These are phyloP conservation scores for Myrmaecium sp. DNA, from an alignment of 2,329 filamentous ascomycete species.

Conservation along the genomic window DNA sequence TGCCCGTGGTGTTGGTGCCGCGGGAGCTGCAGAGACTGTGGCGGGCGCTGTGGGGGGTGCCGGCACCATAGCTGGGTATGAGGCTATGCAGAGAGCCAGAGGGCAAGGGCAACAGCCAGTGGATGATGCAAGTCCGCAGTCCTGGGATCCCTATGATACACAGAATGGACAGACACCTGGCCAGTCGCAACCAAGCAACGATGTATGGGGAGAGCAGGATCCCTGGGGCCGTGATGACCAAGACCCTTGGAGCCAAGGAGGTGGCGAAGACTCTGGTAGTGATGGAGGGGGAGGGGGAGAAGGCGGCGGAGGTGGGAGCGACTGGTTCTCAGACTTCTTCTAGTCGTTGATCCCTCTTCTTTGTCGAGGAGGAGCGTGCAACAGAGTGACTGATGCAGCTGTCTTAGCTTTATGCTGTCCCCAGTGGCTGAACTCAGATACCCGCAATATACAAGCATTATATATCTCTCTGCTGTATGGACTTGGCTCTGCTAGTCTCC, in stretches of 20 bases:
- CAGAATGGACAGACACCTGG: slow-evolving; percentile 5
- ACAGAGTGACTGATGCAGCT: no score
- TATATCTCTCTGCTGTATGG: no score
- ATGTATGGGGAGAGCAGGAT: slow-evolving; percentile 13
- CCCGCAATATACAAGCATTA: no score
- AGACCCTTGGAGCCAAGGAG: slow-evolving; percentile 10
- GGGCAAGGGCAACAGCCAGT: slow-evolving; percentile 9
- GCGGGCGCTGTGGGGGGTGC: slow-evolving; percentile 33
- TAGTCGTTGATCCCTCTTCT: no score
- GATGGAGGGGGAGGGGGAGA: slow-evolving; percentile 1
- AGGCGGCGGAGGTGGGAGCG: slow-evolving; percentile 1
- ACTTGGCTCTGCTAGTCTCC: no score
- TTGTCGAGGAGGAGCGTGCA: no score
- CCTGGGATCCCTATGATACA: slow-evolving; percentile 12
- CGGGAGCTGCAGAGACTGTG: slow-evolving; percentile 21
- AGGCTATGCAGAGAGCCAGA: slow-evolving; percentile 40
- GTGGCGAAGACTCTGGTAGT: neutral
- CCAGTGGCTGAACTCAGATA: no score
- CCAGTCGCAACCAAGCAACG: slow-evolving; percentile 7
- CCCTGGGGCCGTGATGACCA: slow-evolving; percentile 10
- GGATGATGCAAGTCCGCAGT: slow-evolving; percentile 16
- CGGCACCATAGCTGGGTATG: slow-evolving; percentile 44
- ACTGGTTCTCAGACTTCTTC: no score
- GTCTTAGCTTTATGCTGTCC: no score
- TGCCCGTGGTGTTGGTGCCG: slow-evolving; percentile 33